Base-by-base conservation (phyloP, 257 asterid species). In the Solanum lignicaule region DNA sequence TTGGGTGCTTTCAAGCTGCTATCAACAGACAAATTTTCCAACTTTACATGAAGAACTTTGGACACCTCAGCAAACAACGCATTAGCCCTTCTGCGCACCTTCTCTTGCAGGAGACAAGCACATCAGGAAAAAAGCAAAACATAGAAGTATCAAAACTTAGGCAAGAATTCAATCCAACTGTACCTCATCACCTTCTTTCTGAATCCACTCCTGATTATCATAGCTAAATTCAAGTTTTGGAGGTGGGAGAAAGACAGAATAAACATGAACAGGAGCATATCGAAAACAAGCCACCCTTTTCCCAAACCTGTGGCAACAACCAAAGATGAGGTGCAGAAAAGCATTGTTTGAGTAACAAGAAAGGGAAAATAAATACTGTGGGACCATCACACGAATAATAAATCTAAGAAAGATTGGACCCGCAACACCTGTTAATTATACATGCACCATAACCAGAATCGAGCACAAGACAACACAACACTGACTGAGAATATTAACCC, bases 251-350 rank as follows among this genome's bases (percentile, higher is more conserved):
- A 89, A 86, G 82, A 96, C 97, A 86, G 98, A 93, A 85, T 93
- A 94, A 87, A 96, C 98, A 87, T 69, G 88, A 85, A 97, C 95
- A n/a, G 99, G 94, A 35, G 98, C 98, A 89, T 97, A 97, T 84
- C 98, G 96, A 89, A 97, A 97, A 94, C 99, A 97, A 88, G 98
- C 98, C 83, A 92, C 94, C 98, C 92, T 94, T 89, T 93, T 93
- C 89, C 98, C 99, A 88, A 91, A 94, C 87, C 99, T 96, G 97
- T 90, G 91, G 9, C 38, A 39, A 55, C 58, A 88, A 82, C 69
- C 69, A 82, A 82, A 82, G 65, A 82, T 82, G 11, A 82, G 39
- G 86, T 82, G 66, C 12, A 16, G 43, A 82, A 29, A 9, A 82
- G 7, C 86, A 82, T 82, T 31, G 31, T 52, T 76, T 48, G 41